phyloP scores from a whole-genome alignment of 495 filamentous ascomycete genomes.

The Bacidia rubella region DNA sequence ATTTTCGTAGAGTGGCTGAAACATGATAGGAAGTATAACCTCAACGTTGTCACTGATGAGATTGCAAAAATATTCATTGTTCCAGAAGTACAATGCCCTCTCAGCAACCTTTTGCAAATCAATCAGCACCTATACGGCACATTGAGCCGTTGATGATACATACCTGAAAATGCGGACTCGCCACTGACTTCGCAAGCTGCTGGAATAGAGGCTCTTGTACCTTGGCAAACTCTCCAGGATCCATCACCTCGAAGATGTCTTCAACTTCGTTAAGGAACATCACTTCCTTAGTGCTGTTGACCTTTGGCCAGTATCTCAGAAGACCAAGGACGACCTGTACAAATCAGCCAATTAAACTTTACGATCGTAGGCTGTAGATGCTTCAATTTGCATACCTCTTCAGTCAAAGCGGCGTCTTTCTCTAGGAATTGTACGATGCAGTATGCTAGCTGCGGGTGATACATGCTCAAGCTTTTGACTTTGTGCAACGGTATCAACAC shows the following conservation, averaged over 20 bases:
- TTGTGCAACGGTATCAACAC: constrained; percentile 92
- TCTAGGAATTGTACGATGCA: constrained; percentile 99
- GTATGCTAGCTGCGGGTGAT: constrained; percentile 95
- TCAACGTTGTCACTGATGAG: constrained; percentile 98
- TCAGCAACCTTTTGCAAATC: constrained; percentile 61
- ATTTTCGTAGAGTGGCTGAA: constrained; percentile 95
- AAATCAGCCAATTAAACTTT: constrained; percentile 1
- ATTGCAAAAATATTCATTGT: constrained; percentile 99
- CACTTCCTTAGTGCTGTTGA: constrained; percentile 98
- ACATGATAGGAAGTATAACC: constrained; percentile 98
- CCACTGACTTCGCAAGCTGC: constrained; percentile 93
- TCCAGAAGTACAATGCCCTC: constrained; percentile 98
- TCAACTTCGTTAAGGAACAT: constrained; percentile 99
- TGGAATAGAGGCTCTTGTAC: constrained; percentile 96
- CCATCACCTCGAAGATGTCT: constrained; percentile 99
- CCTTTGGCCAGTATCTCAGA: constrained; percentile 96
- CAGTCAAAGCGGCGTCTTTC: constrained; percentile 92
- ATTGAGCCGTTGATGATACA: constrained; percentile 3
- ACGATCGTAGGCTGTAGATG: too few relatives aligned
- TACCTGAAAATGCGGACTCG: constrained; percentile 95
- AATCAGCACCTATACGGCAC: constrained; percentile 3
- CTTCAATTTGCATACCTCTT: constrained; percentile 83
- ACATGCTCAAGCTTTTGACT: constrained; percentile 99
- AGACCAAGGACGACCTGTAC: constrained; percentile 80
- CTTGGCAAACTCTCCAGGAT: constrained; percentile 95